Conservation (phyloP, 176 grass and related monocot species). For the Carex parvula region DNA sequence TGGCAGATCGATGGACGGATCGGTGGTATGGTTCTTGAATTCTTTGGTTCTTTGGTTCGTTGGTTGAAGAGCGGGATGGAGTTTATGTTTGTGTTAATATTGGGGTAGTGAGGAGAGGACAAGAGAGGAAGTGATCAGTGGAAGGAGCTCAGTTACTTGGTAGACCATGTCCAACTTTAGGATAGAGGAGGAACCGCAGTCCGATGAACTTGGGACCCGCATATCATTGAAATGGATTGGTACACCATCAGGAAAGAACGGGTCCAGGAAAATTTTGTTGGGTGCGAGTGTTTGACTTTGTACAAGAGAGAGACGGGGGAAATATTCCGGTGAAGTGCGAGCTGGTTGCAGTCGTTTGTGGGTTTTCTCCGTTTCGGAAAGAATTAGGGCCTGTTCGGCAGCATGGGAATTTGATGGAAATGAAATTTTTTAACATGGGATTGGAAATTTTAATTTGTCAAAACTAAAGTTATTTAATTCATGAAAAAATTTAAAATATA, state of each 20-base stretch:
- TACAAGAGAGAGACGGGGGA: not conserved
- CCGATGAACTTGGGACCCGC: not conserved
- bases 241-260: not conserved
- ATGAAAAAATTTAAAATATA: no score
- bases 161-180: not conserved
- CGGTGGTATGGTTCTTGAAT: not conserved
- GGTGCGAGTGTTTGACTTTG: constrained; percentile 16
- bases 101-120: not conserved
- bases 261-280: not conserved
- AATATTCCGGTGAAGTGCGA: constrained; percentile 19
- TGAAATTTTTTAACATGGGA: no score
- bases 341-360: not conserved
- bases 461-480: no score
- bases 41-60: constrained; percentile 1
- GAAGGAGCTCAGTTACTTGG: not conserved
- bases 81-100: not conserved
- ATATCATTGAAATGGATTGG: not conserved
- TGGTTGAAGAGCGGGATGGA: not conserved
- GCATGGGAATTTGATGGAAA: no score
- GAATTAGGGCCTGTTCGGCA: no score
- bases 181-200: not conserved
- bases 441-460: no score
- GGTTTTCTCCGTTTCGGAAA: not conserved
- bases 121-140: not conserved
- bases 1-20: constrained; percentile 50